A percentile compares a stretch with the other conserved stretches of the same genome.
phyloP scores from a whole-genome alignment of 805 yeast species.

The Hanseniaspora nectarophila region DNA sequence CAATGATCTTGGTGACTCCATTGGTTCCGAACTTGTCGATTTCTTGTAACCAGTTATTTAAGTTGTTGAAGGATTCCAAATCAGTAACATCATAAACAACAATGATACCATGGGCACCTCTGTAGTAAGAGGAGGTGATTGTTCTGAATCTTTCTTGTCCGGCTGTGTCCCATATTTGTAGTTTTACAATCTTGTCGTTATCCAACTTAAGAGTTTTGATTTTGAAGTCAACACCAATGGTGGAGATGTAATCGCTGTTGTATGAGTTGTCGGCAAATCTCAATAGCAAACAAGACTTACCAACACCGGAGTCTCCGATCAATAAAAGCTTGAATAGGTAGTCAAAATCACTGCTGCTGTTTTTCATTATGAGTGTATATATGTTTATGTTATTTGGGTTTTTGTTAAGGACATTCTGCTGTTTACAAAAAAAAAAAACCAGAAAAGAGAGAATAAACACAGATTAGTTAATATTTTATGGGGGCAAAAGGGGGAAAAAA shows the following conservation, averaged over 20 bases:
- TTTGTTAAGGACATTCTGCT: too few relatives aligned
- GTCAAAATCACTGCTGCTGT: conserved; percentile 91
- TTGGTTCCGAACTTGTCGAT: conserved; percentile 97
- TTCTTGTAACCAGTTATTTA: conserved; percentile 97
- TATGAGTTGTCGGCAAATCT: conserved; percentile 96
- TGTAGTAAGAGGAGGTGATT: conserved; percentile 90
- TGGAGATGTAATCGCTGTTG: conserved; percentile 91
- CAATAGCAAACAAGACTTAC: conserved; percentile 86
- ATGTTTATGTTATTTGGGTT: not conserved
- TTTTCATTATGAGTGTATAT: not conserved
- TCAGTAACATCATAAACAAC: conserved; percentile 97
- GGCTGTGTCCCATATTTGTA: conserved; percentile 99
- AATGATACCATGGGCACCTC: conserved; percentile 98
- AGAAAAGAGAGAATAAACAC: too few relatives aligned
- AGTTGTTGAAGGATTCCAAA: conserved; percentile 90
- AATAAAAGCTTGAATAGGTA: conserved; percentile 85
- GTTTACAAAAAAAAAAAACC: too few relatives aligned
- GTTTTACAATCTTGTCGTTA: conserved; percentile 81
- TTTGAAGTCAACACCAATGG: conserved; percentile 93
- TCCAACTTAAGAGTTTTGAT: conserved; percentile 85
- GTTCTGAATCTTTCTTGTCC: conserved; percentile 98
- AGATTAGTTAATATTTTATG: too few relatives aligned
- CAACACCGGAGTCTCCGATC: conserved; percentile 98
- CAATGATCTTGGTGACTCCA: conserved; percentile 88
- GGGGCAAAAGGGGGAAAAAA: too few relatives aligned